phyloP scores from a whole-genome alignment of 352 stramenopile species.

The Phytopythium delawarense region DNA sequence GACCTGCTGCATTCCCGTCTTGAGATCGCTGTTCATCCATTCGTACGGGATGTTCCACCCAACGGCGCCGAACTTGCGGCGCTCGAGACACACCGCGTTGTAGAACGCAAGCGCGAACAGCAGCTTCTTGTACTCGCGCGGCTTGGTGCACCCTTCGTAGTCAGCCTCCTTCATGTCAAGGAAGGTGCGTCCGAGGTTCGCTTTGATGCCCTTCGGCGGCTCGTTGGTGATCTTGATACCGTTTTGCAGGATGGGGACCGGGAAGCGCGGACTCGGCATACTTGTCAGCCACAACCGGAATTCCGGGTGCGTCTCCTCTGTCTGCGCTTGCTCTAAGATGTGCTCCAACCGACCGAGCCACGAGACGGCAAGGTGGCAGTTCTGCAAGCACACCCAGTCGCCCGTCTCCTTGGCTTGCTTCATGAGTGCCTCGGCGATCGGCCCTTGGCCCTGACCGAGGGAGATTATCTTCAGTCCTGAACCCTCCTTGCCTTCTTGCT shows the following conservation, averaged over 20 bases:
- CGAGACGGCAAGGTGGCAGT: conserved; percentile 92
- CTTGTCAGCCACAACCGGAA: conserved; percentile 94
- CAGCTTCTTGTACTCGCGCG: conserved; percentile 88
- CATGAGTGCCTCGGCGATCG: conserved; percentile 90
- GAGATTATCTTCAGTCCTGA: conserved; percentile 91
- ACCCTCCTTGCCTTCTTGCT: conserved; percentile 87
- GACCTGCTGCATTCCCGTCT: conserved; percentile 92
- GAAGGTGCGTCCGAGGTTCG: conserved; percentile 92
- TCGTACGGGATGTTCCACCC: conserved; percentile 96
- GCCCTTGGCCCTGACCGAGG: conserved; percentile 91
- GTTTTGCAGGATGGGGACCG: conserved; percentile 92
- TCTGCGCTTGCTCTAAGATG: conserved; percentile 69
- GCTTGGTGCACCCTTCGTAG: conserved; percentile 87
- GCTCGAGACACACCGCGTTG: conserved; percentile 92
- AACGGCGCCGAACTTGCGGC: conserved; percentile 92
- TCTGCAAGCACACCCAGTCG: conserved; percentile 95
- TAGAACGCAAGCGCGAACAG: conserved; percentile 93
- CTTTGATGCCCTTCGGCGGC: conserved; percentile 88
- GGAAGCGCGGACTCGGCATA: conserved; percentile 89
- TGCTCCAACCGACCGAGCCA: conserved; percentile 89
- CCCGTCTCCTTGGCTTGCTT: conserved; percentile 86
- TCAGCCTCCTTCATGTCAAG: conserved; percentile 90
- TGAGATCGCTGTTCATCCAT: conserved; percentile 96
- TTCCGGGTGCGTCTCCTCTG: conserved; percentile 75
- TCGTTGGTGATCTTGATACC: conserved; percentile 97